phyloP scores from a whole-genome alignment of 2,329 filamentous ascomycete genomes.

The Fusarium ambrosium region DNA sequence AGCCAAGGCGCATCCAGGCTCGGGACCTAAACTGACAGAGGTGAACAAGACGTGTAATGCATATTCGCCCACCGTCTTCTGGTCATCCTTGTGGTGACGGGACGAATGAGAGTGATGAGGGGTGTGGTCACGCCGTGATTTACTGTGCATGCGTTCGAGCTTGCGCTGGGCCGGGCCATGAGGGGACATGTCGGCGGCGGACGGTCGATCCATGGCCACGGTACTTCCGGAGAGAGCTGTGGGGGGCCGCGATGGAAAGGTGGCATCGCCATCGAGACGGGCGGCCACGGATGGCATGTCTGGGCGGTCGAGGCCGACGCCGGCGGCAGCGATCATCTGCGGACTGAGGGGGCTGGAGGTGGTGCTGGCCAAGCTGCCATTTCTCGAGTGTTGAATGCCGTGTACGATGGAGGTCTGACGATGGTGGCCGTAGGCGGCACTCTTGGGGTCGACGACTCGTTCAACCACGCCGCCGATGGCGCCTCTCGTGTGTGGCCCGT shows the following conservation, averaged over 20 bases:
- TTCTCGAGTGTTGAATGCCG: conserved; percentile 92
- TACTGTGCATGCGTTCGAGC: conserved; percentile 74
- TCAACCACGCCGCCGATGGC: conserved; percentile 61
- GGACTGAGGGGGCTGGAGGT: conserved; percentile 89
- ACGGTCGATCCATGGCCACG: conserved; percentile 59
- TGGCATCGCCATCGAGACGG: conserved; percentile 61
- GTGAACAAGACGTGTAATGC: conserved; percentile 97
- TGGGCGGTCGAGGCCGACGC: conserved; percentile 66
- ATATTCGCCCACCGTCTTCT: conserved; percentile 97
- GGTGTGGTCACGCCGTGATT: conserved; percentile 77
- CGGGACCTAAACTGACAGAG: conserved; percentile 68
- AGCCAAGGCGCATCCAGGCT: conserved; percentile 17
- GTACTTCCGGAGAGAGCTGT: conserved; percentile 62
- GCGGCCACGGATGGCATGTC: conserved; percentile 63
- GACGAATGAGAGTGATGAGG: conserved; percentile 84
- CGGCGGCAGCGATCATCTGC: conserved; percentile 82
- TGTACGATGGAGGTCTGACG: conserved; percentile 97
- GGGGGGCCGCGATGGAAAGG: conserved; percentile 57
- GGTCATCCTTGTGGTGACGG: conserved; percentile 77
- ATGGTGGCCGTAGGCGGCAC: conserved; percentile 82
- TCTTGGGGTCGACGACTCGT: conserved; percentile 68
- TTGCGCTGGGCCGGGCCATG: conserved; percentile 64
- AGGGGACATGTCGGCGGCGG: conserved; percentile 59
- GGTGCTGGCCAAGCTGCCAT: conserved; percentile 86
- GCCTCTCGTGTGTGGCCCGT: conserved; percentile 57